Percentiles rank a stretch among this genome's conserved stretches.
Conservation (phyloP, 352 stramenopile species). For the Pythium insidiosum region DNA sequence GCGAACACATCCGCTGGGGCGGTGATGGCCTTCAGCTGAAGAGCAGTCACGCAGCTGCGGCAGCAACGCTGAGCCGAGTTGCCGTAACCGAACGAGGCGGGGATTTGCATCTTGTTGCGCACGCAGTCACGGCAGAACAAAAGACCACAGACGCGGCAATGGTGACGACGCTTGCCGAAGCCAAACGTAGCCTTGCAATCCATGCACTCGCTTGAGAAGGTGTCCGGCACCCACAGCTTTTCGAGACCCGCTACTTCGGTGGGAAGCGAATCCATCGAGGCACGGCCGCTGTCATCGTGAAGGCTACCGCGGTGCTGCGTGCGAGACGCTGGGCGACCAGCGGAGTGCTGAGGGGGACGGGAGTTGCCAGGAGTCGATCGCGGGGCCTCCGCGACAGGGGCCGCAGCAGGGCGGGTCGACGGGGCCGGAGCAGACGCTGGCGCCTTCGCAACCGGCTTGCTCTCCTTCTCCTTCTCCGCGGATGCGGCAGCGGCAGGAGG, state of each 20-base stretch:
- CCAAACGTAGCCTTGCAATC: constrained; percentile 79
- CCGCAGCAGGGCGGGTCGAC: not conserved
- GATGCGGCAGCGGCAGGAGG: constrained; percentile 4
- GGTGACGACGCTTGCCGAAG: constrained; percentile 76
- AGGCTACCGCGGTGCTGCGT: constrained; percentile 13
- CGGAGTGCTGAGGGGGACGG: not conserved
- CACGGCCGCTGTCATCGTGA: constrained; percentile 20
- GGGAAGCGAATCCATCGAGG: constrained; percentile 43
- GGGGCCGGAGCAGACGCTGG: constrained; percentile 4
- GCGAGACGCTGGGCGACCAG: constrained; percentile 7
- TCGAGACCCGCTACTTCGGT: constrained; percentile 63
- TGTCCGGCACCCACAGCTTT: constrained; percentile 83
- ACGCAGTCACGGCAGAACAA: constrained; percentile 78
- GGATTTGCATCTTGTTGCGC: constrained; percentile 80
- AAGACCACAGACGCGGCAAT: constrained; percentile 79
- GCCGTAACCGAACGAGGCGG: constrained; percentile 73
- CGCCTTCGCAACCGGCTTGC: constrained; percentile 6
- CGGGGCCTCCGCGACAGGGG: constrained; percentile 10
- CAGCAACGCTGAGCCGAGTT: constrained; percentile 69
- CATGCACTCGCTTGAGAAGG: constrained; percentile 85
- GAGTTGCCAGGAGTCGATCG: constrained; percentile 4
- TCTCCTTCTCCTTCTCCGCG: constrained; percentile 8
- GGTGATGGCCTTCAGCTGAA: constrained; percentile 84
- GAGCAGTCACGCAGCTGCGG: constrained; percentile 69
- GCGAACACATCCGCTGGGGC: constrained; percentile 81